These are phyloP conservation scores for Solanum hybrid DNA, from an alignment of 305 asterid genomes.

Conservation along the genomic window DNA sequence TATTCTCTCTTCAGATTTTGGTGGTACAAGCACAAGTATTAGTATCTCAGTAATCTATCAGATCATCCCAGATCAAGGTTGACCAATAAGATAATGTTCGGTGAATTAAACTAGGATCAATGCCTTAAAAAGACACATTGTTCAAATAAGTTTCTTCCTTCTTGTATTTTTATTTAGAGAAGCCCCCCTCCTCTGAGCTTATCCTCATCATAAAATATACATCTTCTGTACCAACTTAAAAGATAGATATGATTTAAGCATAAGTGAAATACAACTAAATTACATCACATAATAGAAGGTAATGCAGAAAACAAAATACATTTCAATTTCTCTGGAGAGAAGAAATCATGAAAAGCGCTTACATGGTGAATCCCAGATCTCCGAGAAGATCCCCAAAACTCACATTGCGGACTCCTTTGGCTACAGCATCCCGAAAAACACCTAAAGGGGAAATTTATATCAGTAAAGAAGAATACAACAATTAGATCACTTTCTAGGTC, in stretches of 20 bases:
- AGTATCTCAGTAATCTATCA: neutral
- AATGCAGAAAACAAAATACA: neutral
- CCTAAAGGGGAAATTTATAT: slow-evolving; percentile 26
- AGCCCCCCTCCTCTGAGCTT: neutral
- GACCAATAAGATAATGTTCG: neutral
- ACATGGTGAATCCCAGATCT: slow-evolving; percentile 87
- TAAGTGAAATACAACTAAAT: neutral
- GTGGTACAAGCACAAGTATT: neutral
- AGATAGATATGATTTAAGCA: neutral
- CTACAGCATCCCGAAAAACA: slow-evolving; percentile 76
- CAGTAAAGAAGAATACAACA: neutral
- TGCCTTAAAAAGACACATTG: neutral
- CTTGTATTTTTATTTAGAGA: neutral
- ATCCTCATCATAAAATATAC: neutral
- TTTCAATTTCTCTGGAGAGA: neutral
- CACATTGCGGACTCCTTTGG: slow-evolving; percentile 70
- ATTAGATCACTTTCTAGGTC: neutral
- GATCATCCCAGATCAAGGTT: neutral
- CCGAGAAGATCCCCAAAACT: slow-evolving; percentile 93
- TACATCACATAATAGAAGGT: neutral
- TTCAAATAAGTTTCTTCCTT: neutral
- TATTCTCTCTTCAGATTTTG: neutral
- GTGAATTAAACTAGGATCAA: neutral
- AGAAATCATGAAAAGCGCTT: slow-evolving; percentile 8
- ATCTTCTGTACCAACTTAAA: neutral